Conservation (phyloP, 139 green algal species). For the Closterium sp. region DNA sequence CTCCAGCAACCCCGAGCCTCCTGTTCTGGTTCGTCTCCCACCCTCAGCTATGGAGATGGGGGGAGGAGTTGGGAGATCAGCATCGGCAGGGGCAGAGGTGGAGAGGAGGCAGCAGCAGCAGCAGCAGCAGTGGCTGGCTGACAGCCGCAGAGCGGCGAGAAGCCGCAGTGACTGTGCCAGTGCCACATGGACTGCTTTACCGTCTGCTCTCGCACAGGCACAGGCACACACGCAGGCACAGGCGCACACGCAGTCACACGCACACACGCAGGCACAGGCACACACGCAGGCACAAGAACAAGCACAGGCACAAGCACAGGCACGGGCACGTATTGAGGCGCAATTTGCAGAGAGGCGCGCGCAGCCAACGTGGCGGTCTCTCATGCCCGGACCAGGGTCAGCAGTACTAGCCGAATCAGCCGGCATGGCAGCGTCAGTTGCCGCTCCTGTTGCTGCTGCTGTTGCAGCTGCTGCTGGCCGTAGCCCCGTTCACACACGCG, state of each 20-base stretch:
- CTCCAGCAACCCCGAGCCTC: background rate
- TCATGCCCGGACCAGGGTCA: background rate
- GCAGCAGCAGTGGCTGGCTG: background rate
- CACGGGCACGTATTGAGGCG: background rate
- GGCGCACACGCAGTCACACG: background rate
- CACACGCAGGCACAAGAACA: background rate
- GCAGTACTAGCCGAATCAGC: background rate
- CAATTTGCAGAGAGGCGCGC: background rate
- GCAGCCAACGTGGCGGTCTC: background rate
- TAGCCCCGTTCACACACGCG: background rate
- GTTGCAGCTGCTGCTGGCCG: background rate
- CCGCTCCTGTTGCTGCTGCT: background rate
- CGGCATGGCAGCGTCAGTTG: background rate
- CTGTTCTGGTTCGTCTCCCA: background rate
- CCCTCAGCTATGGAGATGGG: background rate
- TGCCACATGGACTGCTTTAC: background rate
- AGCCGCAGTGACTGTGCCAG: background rate
- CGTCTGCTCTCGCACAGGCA: background rate
- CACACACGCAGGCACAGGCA: background rate
- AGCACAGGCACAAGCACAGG: background rate
- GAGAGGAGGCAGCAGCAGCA: background rate
- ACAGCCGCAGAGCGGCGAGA: background rate
- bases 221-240: background rate
- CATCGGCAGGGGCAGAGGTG: background rate
- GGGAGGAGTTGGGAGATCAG: background rate